Conservation (phyloP, 768 basidiomycete genomes). For the Auriscalpium orientale region DNA sequence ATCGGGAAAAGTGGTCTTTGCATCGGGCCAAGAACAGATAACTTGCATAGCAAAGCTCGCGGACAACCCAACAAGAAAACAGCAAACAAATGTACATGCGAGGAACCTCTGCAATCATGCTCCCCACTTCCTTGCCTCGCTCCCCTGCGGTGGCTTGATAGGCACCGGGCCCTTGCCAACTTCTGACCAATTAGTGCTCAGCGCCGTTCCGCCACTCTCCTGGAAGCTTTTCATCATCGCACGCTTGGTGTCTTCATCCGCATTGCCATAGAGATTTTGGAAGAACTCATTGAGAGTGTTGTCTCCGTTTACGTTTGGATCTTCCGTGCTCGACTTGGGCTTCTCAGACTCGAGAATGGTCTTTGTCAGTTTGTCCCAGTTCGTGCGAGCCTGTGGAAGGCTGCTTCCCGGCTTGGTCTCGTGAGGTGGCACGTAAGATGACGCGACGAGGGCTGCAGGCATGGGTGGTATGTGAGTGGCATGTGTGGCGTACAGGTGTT, state of each 20-base stretch:
- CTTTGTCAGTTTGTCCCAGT: constrained; percentile 84
- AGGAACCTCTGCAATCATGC: neutral
- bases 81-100: too few relatives aligned
- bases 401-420: constrained; percentile 24
- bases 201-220: constrained; percentile 91
- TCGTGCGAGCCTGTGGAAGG: constrained; percentile 49
- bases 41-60: too few relatives aligned
- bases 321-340: constrained; percentile 61
- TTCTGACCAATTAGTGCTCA: constrained; percentile 95
- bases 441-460: constrained; percentile 21
- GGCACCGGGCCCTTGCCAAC: constrained; percentile 64
- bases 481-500: neutral
- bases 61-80: too few relatives aligned
- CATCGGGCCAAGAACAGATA: too few relatives aligned
- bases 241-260: constrained; percentile 83
- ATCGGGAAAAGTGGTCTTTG: too few relatives aligned
- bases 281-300: constrained; percentile 81
- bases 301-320: constrained; percentile 89
- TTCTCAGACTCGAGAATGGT: constrained; percentile 62
- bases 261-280: constrained; percentile 84
- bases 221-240: constrained; percentile 99
- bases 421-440: constrained; percentile 21
- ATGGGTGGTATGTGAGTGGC: constrained; percentile 1
- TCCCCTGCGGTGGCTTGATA: constrained; percentile 77
- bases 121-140: constrained; percentile 76